Evolutionary conservation across 2,329 filamentous ascomycete species (phyloP).

Genomic region (Coniochaeta ligniaria): DNA sequence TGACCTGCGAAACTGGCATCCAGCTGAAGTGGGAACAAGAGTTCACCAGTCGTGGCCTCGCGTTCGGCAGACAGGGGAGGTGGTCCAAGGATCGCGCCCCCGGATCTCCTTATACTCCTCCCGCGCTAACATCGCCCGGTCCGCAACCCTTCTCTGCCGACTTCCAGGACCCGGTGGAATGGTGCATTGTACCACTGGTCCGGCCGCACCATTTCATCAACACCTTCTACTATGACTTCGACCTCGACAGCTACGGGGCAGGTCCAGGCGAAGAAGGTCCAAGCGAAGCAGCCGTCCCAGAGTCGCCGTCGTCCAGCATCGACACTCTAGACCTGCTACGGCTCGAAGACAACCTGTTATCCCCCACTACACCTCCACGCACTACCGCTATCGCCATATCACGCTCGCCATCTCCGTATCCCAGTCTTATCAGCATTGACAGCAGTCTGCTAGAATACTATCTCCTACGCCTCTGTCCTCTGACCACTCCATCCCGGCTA

Average conservation of each 20-base stretch:
- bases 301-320: background rate
- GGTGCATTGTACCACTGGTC: conserved; percentile 8
- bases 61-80: conserved; percentile 32
- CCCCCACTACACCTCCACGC: background rate
- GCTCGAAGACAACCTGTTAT: background rate
- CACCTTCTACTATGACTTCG: conserved; percentile 1
- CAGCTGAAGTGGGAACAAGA: conserved; percentile 22
- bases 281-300: background rate
- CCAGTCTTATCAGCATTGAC: background rate
- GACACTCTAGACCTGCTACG: background rate
- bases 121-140: conserved; percentile 6
- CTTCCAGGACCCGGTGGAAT: conserved; percentile 6
- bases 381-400: background rate
- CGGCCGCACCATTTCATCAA: conserved; percentile 9
- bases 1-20: conserved; percentile 7
- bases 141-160: conserved; percentile 11
- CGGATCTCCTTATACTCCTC: conserved; percentile 2
- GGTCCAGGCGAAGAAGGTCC: background rate
- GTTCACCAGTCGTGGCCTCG: conserved; percentile 28
- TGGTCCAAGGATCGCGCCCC: conserved; percentile 21
- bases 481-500: conserved; percentile 8
- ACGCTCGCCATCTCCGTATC: background rate
- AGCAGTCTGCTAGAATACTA: conserved; percentile 8
- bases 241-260: background rate
- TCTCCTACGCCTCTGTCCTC: conserved; percentile 6